Conservation (phyloP, 768 basidiomycete genomes). For the Suillus plorans region DNA sequence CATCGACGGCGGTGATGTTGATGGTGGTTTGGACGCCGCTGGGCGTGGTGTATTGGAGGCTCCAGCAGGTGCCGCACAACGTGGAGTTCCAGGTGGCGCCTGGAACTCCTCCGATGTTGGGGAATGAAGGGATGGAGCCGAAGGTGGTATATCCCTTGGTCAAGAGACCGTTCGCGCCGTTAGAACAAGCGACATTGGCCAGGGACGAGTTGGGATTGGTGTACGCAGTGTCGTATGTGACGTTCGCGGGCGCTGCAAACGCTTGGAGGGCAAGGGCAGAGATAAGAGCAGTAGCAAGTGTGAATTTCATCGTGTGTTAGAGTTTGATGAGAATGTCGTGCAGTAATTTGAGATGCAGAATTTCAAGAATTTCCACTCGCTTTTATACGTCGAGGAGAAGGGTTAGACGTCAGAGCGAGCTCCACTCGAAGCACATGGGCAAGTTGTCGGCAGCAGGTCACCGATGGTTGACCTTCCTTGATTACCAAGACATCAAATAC, state of each 20-base stretch:
- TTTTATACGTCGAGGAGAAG: neutral
- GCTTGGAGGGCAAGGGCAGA: neutral
- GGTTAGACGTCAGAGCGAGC: neutral
- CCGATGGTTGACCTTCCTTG: neutral
- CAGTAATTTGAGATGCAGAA: neutral
- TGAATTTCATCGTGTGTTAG: neutral
- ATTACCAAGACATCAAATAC: neutral
- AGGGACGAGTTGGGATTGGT: slow-evolving; percentile 10
- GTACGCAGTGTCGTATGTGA: slow-evolving; percentile 6
- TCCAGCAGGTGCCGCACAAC: slow-evolving; percentile 11
- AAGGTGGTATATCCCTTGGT: slow-evolving; percentile 17
- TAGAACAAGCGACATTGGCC: slow-evolving; percentile 17
- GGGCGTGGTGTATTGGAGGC: neutral
- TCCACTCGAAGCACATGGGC: neutral
- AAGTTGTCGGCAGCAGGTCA: no score
- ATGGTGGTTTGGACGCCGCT: slow-evolving; percentile 1
- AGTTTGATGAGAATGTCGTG: no score
- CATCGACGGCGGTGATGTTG: slow-evolving; percentile 7
- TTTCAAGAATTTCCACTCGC: neutral
- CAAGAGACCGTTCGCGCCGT: slow-evolving; percentile 20
- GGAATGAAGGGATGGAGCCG: slow-evolving; percentile 12
- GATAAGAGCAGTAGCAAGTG: neutral
- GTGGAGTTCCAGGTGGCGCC: slow-evolving; percentile 11
- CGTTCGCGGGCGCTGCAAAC: neutral
- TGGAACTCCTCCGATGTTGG: slow-evolving; percentile 10